Evolutionary conservation across 768 basidiomycete genomes (phyloP), one percentile per base, ranked within the genome.

Genomic region (Termitomyces eurrhizus): DNA sequence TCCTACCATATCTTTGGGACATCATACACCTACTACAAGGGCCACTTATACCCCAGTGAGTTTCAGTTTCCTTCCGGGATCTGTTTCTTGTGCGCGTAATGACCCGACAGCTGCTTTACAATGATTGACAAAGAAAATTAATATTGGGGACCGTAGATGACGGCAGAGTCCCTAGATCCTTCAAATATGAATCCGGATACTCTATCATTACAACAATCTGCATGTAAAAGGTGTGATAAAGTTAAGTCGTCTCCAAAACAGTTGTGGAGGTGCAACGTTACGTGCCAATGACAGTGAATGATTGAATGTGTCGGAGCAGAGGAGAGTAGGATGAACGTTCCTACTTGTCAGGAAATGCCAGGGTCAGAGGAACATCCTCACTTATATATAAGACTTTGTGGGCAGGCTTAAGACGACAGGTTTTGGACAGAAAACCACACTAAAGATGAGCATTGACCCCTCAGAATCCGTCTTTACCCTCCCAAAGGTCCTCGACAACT

Each of bases 401-500:
- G 11, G 6, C 45, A 46, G 4, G 21, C 1, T 21, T 21, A 21
- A 21, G 21, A 21, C 21, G 21, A 21, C 21, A 21, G 21, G 5
- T 13, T 14, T 14, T 45, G 11, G 5, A 13, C 21, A 24, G 24
- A 14, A 24, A 44, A 24, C 21, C 24, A 7, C 45, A 4, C 45
- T 5, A 6, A 46, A 26, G 4, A 46, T 46, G 45, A 46, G 12
- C 9, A 46, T 8, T 14, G 24, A 46, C 21, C 5, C 0, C 45
- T 6, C 12, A 8, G 21, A 46, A 46, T 24, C 21, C 12, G 45
- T 7, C 45, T 24, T 46, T 14, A 46, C 18, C 49, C 49, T 50
- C 29, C 49, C 49, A 7, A 71, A 77, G 29, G 75, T 74, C 9
- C 68, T 83, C 45, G 61, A 61, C 14, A 66, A 66, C 14, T 83